Evolutionary conservation across 2,329 filamentous ascomycete species (phyloP).

Genomic region (Tolypocladium amazonense): DNA sequence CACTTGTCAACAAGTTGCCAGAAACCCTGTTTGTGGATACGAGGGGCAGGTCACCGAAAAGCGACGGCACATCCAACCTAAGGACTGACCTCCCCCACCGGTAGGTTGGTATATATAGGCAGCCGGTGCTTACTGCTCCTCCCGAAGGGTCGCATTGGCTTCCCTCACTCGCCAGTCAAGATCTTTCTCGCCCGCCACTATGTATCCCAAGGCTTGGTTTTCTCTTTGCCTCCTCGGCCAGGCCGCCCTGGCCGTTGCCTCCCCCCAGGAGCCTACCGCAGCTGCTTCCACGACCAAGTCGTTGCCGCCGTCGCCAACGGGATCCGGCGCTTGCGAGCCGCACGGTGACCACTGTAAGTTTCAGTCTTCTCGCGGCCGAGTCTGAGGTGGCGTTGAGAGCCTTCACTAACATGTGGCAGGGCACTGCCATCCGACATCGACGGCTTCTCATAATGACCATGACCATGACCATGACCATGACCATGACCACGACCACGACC

Average conservation of each 20-base stretch:
- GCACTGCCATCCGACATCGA: conserved; percentile 6
- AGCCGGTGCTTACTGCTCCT: no score
- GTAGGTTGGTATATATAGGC: background rate
- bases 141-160: background rate
- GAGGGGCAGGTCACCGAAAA: background rate
- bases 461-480: background rate
- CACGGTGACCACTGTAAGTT: conserved; percentile 8
- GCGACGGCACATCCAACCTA: background rate
- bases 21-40: background rate
- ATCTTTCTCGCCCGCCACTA: background rate
- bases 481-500: background rate
- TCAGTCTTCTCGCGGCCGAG: background rate
- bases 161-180: background rate
- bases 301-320: conserved; percentile 9
- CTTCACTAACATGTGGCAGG: conserved; percentile 1
- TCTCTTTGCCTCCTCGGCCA: conserved; percentile 6
- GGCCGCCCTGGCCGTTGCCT: conserved; percentile 2
- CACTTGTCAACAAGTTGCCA: background rate
- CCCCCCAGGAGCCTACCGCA: background rate
- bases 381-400: background rate
- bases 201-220: conserved; percentile 6
- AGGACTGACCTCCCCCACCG: background rate
- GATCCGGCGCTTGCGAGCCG: conserved; percentile 6
- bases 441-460: background rate
- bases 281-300: background rate